phyloP scores from a whole-genome alignment of 2,329 filamentous ascomycete species.

The Volutella citrinella region DNA sequence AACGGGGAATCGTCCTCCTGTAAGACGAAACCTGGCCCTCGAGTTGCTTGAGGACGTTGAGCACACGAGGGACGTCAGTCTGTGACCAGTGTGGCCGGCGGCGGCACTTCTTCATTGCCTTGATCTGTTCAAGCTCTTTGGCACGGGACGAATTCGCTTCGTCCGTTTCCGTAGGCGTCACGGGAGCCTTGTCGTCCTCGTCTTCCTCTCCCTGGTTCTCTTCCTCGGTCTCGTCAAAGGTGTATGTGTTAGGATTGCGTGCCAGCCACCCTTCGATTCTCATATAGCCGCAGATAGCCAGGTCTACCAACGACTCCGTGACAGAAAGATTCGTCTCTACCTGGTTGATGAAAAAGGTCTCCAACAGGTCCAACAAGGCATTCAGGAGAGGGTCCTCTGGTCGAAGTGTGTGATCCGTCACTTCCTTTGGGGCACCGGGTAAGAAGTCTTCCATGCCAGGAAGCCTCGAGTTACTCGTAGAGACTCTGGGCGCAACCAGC shows the following conservation, averaged over 20 bases:
- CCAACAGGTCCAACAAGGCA: constrained; percentile 67
- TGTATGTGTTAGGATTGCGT: constrained; percentile 63
- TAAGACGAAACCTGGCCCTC: constrained; percentile 61
- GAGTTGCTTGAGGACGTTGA: constrained; percentile 57
- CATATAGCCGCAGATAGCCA: constrained; percentile 82
- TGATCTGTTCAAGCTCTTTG: constrained; percentile 35
- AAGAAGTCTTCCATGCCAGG: constrained; percentile 54
- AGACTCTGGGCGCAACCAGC: constrained; percentile 60
- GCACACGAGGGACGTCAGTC: constrained; percentile 50
- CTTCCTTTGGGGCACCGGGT: constrained; percentile 59
- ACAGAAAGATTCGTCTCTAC: constrained; percentile 87
- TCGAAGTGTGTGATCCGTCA: constrained; percentile 58
- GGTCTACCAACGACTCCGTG: constrained; percentile 77
- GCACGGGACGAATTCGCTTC: constrained; percentile 15
- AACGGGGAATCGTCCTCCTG: constrained; percentile 64
- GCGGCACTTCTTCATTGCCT: constrained; percentile 49
- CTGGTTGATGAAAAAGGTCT: constrained; percentile 83
- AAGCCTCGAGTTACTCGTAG: constrained; percentile 53
- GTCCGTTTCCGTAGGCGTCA: not conserved
- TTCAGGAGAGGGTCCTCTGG: constrained; percentile 61
- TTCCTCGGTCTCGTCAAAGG: constrained; percentile 41
- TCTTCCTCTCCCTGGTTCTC: constrained; percentile 8
- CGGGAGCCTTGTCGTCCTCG: not conserved
- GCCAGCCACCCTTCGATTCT: constrained; percentile 88
- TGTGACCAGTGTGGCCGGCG: constrained; percentile 52